Percentiles rank a stretch among this genome's conserved stretches.
Evolutionary conservation across 139 green algal genomes (phyloP).

Genomic region (Chlamydomonas asymmetrica): DNA sequence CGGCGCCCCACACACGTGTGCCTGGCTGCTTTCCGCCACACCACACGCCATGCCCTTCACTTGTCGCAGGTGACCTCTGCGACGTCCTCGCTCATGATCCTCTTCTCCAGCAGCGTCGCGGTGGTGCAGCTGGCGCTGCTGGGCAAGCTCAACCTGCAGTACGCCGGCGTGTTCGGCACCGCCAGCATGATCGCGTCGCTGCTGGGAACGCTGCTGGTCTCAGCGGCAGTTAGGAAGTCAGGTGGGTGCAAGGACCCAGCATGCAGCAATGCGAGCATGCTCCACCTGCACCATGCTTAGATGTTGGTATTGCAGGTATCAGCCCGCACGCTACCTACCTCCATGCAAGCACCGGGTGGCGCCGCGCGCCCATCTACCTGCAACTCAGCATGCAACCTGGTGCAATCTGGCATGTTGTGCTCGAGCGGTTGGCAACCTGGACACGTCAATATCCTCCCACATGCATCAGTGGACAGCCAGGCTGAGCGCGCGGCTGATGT

Average conservation of each 20-base stretch:
- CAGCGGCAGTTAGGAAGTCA: background rate
- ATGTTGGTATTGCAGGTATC: background rate
- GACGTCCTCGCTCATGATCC: constrained; percentile 47
- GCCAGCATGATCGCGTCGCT: constrained; percentile 10
- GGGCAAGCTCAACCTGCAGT: constrained; percentile 32
- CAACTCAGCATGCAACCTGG: background rate
- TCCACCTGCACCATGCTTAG: background rate
- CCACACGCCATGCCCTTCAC: background rate
- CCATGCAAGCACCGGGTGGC: background rate
- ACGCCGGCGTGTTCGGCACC: constrained; percentile 20
- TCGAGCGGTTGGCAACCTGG: constrained; percentile 16
- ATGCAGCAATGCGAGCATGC: background rate
- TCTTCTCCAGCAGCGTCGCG: constrained; percentile 59
- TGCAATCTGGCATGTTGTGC: background rate
- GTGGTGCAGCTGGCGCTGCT: constrained; percentile 58
- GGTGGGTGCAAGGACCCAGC: background rate
- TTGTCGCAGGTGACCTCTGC: constrained; percentile 39
- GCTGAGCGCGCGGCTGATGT: background rate
- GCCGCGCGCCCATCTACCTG: background rate
- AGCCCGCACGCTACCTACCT: background rate
- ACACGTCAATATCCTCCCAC: no score
- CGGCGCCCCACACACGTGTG: no score
- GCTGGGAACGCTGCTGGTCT: constrained; percentile 4
- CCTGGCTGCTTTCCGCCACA: no score
- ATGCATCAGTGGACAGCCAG: background rate